Base-by-base conservation (phyloP, 202 grass and related monocot species). In the Elaeis oleifera region DNA sequence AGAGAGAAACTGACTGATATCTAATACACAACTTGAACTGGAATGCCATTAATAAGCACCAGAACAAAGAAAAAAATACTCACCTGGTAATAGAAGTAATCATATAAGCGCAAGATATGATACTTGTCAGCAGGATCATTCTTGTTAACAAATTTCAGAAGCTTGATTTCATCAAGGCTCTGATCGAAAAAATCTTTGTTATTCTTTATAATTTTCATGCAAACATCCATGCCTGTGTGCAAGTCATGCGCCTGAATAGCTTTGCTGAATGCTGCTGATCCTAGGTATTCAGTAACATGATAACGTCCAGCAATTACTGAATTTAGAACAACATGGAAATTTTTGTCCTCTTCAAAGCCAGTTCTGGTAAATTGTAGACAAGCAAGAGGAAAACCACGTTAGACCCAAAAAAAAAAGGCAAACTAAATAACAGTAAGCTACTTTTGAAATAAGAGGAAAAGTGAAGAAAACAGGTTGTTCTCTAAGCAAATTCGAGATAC, bases 101-200 rank as follows among this genome's bases (percentile, higher is more conserved):
- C 94, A 64, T 99, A 99, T 36, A 99, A 79, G 59, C 94, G 94
- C 49, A 99, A 60, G 69, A 99, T 77, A 80, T 99, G 94, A 56
- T 86, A 87, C 72, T 89, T 99, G 78, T 99, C 94, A 14, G 74
- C 85, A 58, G 94, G 94, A 61, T 99, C 94, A 81, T 99, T 79
- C 74, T 89, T 99, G 79, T 99, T 99, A 27, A 99, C 88, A 87
- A 84, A 89, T 78, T 99, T 99, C 80, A 99, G 76, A 65, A 99
- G 94, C 75, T 99, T 99, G 82, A 99, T 99, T 80, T 99, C 94
- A 82, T 99, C 94, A 71, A 99, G 83, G 60, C 94, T 99, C 63
- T 99, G 94, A 60, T 99, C 94, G 5, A 99, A 99, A 77, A 99
- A 99, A 86, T 99, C 94, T 86, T 99, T 99, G 78, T 99, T 99